Evolutionary conservation across 495 filamentous ascomycete genomes (phyloP), one percentile per base, ranked within the genome.

Genomic region (Penicillium argentinense): DNA sequence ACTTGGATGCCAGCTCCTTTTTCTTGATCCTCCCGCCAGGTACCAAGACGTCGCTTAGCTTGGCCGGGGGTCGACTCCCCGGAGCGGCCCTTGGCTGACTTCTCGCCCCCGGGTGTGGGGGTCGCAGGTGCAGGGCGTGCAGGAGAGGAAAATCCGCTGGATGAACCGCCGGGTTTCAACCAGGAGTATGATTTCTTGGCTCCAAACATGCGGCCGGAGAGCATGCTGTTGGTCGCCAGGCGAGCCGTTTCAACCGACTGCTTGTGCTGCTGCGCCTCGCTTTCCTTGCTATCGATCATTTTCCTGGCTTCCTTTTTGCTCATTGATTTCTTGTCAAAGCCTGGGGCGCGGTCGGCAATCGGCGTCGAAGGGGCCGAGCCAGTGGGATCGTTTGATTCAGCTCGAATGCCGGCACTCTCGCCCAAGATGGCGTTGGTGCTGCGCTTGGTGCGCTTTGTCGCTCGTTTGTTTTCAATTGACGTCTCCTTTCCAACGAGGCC

Each of bases 301-400:
- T 80, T 83, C 53, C 60, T 75, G 18, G 72, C 64, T 49, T 77
- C 74, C 42, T 79, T 78, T 49, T 79, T 80, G 18, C 69, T 69
- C 22, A 80, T 63, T 16, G 80, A 77, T 53, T 83, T 84, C 41
- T 74, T 76, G 41, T 81, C 79, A 9, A 75, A 42, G 16, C 66
- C 71, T 11, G 77, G 67, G 2, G 74, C 66, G 24, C 62, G 52
- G 9, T 77, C 74, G 4, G 56, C 65, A 16, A 76, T 59, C 2
- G 73, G 61, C 0, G 69, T 71, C 4, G 73, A 72, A 9, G 71
- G 63, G 11, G 66, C 71, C 18, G 76, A 71, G 4, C 64, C 73
- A 9, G 68, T 61, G 1, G 68, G 53, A 22, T 73, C 70, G 11
- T 63, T 49, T 7, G 72, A 70, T 0, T 69, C 64, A 1, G 67